Evolutionary conservation across 1,284 basidiomycete species (phyloP), one percentile per base, ranked within the genome.

Genomic region (Taiwanofungus camphoratus): DNA sequence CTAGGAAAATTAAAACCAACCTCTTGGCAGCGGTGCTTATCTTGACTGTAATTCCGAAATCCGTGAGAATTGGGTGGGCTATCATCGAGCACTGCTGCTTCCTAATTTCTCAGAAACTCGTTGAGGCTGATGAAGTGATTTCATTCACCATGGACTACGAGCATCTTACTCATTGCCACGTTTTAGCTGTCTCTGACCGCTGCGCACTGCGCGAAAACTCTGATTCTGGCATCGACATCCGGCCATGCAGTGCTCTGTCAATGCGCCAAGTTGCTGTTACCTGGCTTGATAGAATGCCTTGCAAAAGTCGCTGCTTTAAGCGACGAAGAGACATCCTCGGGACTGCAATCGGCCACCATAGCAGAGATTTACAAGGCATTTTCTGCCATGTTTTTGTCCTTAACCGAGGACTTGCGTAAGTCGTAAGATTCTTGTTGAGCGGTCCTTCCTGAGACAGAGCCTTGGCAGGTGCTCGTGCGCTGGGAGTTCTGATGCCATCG

Each of bases 1-100:
- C 76, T 6, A 80, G 84, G 64, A 97, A 97, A 67, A 76, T 90
- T 62, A 94, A 92, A 65, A 91, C 86, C 61, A 97, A 96, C 63
- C 73, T 98, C 45, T 67, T 98, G 13, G 89, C 92, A 0, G 74
- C 85, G 0, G 92, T 92, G 2, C 74, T 99, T 5, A 74, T 97
- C 41, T 63, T 98, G 30, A 96, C 94, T 0, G 77, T 86, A 11
- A 67, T 93, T 2, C 87, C 92, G 1, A 54, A 77, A 1, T 71
- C 69, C 9, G 71, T 86, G 20, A 79, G 78, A 54, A 64, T 96
- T 30, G 86, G 89, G 41, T 74, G 79, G 45, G 76, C 81, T 3
- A 82, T 87, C 6, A 70, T 96, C 16, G 93, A 95, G 55, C 88
- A 92, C 53, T 78, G 79, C 15, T 94, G 88, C 57, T 89, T 85